Evolutionary conservation across 139 green algal genomes (phyloP).

Genomic region (Closterium sp.): DNA sequence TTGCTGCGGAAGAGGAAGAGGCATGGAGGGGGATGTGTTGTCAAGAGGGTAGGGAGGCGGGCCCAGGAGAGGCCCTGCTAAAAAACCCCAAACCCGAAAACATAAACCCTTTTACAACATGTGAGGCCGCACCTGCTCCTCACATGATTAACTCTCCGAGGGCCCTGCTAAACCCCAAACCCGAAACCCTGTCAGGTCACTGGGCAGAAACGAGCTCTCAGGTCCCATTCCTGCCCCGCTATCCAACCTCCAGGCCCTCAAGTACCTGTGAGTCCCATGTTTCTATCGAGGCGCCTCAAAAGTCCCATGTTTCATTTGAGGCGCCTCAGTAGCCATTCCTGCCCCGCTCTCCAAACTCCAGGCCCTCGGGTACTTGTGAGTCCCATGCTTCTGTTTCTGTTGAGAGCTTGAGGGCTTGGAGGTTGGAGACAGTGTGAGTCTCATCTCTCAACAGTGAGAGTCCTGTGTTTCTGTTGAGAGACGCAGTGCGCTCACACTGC

Average conservation of each 20-base stretch:
- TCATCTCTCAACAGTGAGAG: no score
- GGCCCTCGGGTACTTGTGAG: background rate
- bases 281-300: background rate
- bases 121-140: background rate
- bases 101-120: no score
- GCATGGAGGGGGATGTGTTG: no score
- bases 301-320: background rate
- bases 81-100: no score
- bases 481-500: no score
- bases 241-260: background rate
- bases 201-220: background rate
- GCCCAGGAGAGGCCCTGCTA: no score
- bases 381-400: no score
- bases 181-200: background rate
- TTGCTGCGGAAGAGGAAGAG: no score
- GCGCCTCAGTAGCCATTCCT: background rate
- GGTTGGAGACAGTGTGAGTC: no score
- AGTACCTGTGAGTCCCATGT: background rate
- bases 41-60: no score
- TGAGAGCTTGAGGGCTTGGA: no score
- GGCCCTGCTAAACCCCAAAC: background rate
- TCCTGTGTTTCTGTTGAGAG: background rate
- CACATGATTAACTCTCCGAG: background rate
- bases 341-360: background rate
- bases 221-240: background rate